Percentiles rank a stretch among this genome's conserved stretches.
Conservation (phyloP, 73 alveolate species). For the Stentor coeruleus region DNA sequence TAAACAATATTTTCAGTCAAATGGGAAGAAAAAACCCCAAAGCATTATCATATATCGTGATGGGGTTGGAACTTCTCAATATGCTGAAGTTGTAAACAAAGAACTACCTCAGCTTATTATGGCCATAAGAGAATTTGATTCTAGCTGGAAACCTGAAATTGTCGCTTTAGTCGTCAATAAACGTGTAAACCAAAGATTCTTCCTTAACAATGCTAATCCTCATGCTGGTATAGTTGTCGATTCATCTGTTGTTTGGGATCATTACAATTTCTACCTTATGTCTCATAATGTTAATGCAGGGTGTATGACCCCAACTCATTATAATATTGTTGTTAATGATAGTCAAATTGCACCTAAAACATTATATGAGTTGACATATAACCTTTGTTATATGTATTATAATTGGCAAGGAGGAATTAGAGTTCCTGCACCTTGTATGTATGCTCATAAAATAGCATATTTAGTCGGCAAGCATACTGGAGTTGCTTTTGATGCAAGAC, state of each 20-base stretch:
- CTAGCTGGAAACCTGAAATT: conserved; percentile 55
- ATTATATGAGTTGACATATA: conserved; percentile 73
- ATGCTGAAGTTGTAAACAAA: conserved; percentile 40
- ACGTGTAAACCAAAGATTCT: conserved; percentile 76
- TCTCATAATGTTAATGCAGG: conserved; percentile 81
- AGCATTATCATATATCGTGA: conserved; percentile 15
- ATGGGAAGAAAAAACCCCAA: neutral
- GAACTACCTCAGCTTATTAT: conserved; percentile 51
- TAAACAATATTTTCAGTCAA: conserved; percentile 15
- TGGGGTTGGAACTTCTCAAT: conserved; percentile 26
- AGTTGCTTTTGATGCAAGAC: neutral
- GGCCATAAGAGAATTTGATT: conserved; percentile 21
- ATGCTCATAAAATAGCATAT: conserved; percentile 77
- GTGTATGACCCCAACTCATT: conserved; percentile 81
- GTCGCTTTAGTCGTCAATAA: conserved; percentile 75
- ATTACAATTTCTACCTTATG: conserved; percentile 74
- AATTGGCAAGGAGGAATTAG: conserved; percentile 86
- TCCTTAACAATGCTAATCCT: conserved; percentile 58
- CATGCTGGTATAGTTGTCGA: conserved; percentile 68
- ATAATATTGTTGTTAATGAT: conserved; percentile 59
- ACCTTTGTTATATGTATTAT: conserved; percentile 76
- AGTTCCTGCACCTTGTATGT: conserved; percentile 90
- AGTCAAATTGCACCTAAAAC: conserved; percentile 14
- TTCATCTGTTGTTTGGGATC: conserved; percentile 47
- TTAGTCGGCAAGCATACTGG: conserved; percentile 18